Evolutionary conservation across 106 monocot species (phyloP).

Genomic region (Amphibolis antarctica): DNA sequence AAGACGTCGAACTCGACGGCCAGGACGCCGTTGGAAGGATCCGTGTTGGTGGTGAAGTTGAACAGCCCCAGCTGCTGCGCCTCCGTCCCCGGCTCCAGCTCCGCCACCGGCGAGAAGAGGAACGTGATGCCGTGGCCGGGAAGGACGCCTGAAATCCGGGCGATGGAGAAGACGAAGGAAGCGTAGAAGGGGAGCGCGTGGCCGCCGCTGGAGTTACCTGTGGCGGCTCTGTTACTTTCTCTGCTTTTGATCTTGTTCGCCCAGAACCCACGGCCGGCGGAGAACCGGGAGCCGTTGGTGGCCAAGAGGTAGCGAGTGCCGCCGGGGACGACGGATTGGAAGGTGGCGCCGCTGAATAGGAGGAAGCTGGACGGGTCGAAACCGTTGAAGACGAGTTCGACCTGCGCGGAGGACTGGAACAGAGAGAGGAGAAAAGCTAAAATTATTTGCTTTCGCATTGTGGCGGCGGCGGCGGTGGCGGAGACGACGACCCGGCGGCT

Average conservation of each 20-base stretch:
- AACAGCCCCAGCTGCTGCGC: constrained; percentile 28
- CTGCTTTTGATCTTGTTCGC: neutral
- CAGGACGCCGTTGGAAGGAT: constrained; percentile 8
- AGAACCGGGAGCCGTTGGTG: constrained; percentile 12
- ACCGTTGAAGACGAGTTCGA: constrained; percentile 28
- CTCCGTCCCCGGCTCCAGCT: neutral
- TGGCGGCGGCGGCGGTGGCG: neutral
- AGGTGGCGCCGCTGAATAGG: constrained; percentile 22
- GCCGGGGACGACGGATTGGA: neutral
- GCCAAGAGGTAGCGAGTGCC: constrained; percentile 11
- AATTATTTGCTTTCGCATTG: too few relatives aligned
- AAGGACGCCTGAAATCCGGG: neutral
- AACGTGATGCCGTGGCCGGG: constrained; percentile 27
- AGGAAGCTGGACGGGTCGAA: constrained; percentile 16
- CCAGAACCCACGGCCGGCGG: constrained; percentile 28
- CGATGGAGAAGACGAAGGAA: constrained; percentile 19
- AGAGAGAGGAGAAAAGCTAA: constrained; percentile 7
- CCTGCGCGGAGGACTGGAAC: constrained; percentile 5
- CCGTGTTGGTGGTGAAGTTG: constrained; percentile 10
- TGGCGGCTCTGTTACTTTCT: neutral
- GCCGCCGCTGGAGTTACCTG: neutral
- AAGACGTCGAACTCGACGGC: constrained; percentile 24
- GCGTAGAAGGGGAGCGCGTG: constrained; percentile 4
- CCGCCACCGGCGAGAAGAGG: constrained; percentile 10
- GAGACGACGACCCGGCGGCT: neutral